Base-by-base conservation (phyloP, 129 eudicot species). In the Deinandra increscens region DNA sequence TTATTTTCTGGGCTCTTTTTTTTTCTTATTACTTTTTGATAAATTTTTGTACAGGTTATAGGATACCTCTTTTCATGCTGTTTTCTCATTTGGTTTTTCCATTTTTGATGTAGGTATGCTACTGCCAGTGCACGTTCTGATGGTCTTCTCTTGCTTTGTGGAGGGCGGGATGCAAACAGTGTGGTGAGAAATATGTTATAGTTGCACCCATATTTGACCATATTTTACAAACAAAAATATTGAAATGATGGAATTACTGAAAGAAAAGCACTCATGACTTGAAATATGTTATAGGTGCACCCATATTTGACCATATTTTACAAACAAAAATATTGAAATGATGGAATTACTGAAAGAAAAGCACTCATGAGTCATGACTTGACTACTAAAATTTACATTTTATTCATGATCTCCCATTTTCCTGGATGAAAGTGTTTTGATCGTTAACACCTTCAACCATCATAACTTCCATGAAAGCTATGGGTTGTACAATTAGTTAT, bases 71-170 rank as follows among this genome's bases (percentile, higher is more conserved):
- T 44, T n/a, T 46, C 18, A 3, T 46, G 53, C 53, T n/a, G 1
- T 46, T 46, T 46, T 64, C 41, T 56, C 14, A 68, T 50, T 39
- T 68, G 67, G 43, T 69, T 19, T 6, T 73, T 55, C 50, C 31
- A 31, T 48, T 56, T 56, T 67, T 73, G 59, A 51, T 69, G 67
- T 70, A 93, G 99, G 99, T 93, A 93, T 85, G 99, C 99, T 49
- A 93, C 99, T 75, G 99, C 99, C 71, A 93, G 99, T 84, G 99
- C 99, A 53, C 97, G 99, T 7, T 93, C 99, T 42, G 99, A 93
- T 80, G 99, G 99, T 68, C 99, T 93, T 78, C 99, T 93, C 78
- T 81, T 93, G 74, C 99, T 93, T 64, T 93, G 99, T 80, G 99
- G 99, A 64, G 99, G 99, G 75, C 80, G 99, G 80, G 99, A 93